Percentiles rank a stretch among this genome's conserved stretches.
Conservation (phyloP, 108 stramenopile species). For the Craspedostauros australis region DNA sequence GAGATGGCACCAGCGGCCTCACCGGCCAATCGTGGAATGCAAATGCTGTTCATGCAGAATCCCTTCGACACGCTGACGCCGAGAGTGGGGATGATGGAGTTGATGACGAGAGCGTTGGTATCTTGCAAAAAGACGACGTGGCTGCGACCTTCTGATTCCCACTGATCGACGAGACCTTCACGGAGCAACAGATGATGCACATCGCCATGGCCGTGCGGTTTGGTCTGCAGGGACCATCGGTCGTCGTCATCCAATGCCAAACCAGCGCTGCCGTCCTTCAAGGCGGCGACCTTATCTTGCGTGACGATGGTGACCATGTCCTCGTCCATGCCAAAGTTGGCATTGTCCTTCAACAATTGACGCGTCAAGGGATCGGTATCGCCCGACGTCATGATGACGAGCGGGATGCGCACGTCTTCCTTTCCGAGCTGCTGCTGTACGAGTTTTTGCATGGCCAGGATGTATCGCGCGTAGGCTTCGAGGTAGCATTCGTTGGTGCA, state of each 20-base stretch:
- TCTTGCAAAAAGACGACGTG: slow-evolving; percentile 98
- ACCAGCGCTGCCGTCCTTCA: slow-evolving; percentile 82
- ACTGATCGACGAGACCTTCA: slow-evolving; percentile 79
- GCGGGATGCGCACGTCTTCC: slow-evolving; percentile 68
- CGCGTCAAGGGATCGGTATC: slow-evolving; percentile 94
- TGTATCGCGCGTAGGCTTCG: slow-evolving; percentile 82
- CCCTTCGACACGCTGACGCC: slow-evolving; percentile 85
- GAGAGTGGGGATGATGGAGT: slow-evolving; percentile 87
- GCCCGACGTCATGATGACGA: slow-evolving; percentile 98
- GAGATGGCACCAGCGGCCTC: slow-evolving; percentile 99
- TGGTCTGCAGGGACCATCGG: slow-evolving; percentile 88
- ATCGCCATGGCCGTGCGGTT: slow-evolving; percentile 99
- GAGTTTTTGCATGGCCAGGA: slow-evolving; percentile 88
- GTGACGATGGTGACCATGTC: slow-evolving; percentile 71
- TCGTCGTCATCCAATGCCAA: slow-evolving; percentile 80
- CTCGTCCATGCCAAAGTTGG: slow-evolving; percentile 89
- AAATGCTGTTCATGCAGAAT: slow-evolving; percentile 96
- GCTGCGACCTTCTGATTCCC: slow-evolving; percentile 75
- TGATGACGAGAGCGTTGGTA: slow-evolving; percentile 97
- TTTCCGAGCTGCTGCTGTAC: slow-evolving; percentile 52
- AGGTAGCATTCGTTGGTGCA: slow-evolving; percentile 68
- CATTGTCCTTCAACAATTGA: slow-evolving; percentile 76
- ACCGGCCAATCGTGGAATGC: slow-evolving; percentile 93
- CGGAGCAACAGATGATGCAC: slow-evolving; percentile 91
- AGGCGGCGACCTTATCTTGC: slow-evolving; percentile 94